A percentile compares a stretch with the other conserved stretches of the same genome.
Evolutionary conservation across 2,329 filamentous ascomycete genomes (phyloP).

Genomic region (Phyllosticta capitalensis): DNA sequence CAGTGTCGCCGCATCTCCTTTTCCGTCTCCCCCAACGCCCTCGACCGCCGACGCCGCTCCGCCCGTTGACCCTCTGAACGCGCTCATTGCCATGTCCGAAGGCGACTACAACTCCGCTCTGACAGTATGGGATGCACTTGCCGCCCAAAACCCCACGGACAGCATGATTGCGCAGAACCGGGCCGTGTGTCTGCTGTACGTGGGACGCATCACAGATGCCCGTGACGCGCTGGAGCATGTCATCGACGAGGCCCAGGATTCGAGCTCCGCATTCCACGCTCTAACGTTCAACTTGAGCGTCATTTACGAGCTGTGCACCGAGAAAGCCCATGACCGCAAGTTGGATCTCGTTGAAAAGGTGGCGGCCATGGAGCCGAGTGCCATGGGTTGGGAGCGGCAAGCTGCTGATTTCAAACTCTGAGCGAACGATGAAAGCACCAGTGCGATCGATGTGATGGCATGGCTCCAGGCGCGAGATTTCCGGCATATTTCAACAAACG

Average conservation of each 20-base stretch:
- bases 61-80: conserved; percentile 43
- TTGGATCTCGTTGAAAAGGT: conserved; percentile 59
- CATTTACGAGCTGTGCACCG: conserved; percentile 84
- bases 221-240: conserved; percentile 57
- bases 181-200: conserved; percentile 76
- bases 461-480: neutral
- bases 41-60: conserved; percentile 6
- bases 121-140: conserved; percentile 48
- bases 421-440: neutral
- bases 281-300: conserved; percentile 84
- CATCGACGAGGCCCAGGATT: conserved; percentile 42
- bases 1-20: conserved; percentile 34
- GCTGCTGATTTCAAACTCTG: conserved; percentile 70
- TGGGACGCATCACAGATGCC: conserved; percentile 58
- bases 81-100: conserved; percentile 70
- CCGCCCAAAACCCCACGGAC: conserved; percentile 40
- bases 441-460: neutral
- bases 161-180: conserved; percentile 73
- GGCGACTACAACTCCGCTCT: conserved; percentile 60
- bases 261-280: conserved; percentile 56
- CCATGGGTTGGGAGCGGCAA: conserved; percentile 58
- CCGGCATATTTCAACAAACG: neutral
- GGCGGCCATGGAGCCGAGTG: conserved; percentile 44
- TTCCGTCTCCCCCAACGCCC: conserved; percentile 3
- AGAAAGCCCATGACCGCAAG: conserved; percentile 63